A percentile compares a stretch with the other conserved stretches of the same genome.
Conservation (phyloP, 1,284 basidiomycete genomes). For the Ustilago loliicola region DNA sequence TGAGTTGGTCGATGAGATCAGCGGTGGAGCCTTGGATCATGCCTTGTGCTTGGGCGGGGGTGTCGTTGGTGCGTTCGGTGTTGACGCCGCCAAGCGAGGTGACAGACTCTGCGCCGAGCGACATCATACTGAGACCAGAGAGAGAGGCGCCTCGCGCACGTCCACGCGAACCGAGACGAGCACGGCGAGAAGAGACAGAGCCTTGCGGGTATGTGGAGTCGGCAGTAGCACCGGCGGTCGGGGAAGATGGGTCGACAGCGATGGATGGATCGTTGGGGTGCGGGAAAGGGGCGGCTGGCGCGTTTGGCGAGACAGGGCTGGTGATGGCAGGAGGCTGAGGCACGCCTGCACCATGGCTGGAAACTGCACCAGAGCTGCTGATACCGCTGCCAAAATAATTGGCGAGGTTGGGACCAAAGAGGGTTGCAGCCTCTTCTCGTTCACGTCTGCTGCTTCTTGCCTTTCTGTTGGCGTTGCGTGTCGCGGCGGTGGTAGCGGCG, state of each 20-base stretch:
- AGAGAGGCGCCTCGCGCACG: conserved; percentile 62
- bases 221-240: not conserved
- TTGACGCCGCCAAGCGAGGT: conserved; percentile 49
- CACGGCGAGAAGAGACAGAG: conserved; percentile 27
- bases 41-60: conserved; percentile 15
- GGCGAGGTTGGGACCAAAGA: conserved; percentile 63
- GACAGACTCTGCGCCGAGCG: conserved; percentile 52
- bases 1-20: conserved; percentile 48
- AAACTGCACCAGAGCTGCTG: conserved; percentile 55
- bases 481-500: conserved; percentile 2
- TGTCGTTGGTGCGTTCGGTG: conserved; percentile 26
- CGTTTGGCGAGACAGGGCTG: conserved; percentile 20
- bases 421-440: conserved; percentile 59
- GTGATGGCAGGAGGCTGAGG: conserved; percentile 26
- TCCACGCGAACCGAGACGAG: conserved; percentile 58
- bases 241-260: conserved; percentile 7
- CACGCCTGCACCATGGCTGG: conserved; percentile 26
- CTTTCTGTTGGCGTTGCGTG: conserved; percentile 28
- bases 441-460: conserved; percentile 48
- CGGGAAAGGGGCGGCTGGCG: conserved; percentile 2
- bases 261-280: not conserved
- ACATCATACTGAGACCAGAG: conserved; percentile 59
- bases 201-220: conserved; percentile 22
- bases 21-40: conserved; percentile 56
- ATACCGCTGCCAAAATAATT: conserved; percentile 63